Evolutionary conservation across 257 asterid genomes (phyloP).

Genomic region (Scutellaria galericulata): DNA sequence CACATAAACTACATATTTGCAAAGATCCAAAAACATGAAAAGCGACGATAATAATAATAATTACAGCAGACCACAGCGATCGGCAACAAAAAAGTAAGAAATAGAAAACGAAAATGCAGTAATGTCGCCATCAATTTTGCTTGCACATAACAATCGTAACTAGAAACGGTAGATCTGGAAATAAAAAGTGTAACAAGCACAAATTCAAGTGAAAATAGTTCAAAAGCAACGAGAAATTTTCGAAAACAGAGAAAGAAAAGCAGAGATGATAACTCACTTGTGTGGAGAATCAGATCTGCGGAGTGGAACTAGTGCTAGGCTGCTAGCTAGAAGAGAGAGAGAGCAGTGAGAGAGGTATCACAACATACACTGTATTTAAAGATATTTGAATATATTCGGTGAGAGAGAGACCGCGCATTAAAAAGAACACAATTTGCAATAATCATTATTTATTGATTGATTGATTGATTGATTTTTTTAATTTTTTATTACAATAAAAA

Average conservation of each 20-base stretch:
- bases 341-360: constrained; percentile 2
- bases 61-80: not conserved
- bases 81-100: not conserved
- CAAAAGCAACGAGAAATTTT: not conserved
- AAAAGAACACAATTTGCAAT: too few species aligned
- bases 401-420: not conserved
- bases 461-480: too few species aligned
- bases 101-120: not conserved
- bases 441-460: too few species aligned
- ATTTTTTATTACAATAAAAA: too few species aligned
- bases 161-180: constrained; percentile 39
- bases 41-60: not conserved
- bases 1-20: not conserved
- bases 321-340: not conserved
- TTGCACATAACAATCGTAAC: constrained; percentile 22
- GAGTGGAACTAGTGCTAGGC: constrained; percentile 14
- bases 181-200: constrained; percentile 16
- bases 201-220: not conserved
- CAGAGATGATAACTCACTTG: constrained; percentile 27
- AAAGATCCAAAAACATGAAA: constrained; percentile 25
- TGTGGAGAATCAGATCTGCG: constrained; percentile 39
- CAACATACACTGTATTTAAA: constrained; percentile 29
- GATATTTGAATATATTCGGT: constrained; percentile 8
- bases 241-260: not conserved
- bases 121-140: constrained; percentile 4